A percentile compares a stretch with the other conserved stretches of the same genome.
phyloP scores from a whole-genome alignment of 257 asterid species.

The Mitragyna speciosa region DNA sequence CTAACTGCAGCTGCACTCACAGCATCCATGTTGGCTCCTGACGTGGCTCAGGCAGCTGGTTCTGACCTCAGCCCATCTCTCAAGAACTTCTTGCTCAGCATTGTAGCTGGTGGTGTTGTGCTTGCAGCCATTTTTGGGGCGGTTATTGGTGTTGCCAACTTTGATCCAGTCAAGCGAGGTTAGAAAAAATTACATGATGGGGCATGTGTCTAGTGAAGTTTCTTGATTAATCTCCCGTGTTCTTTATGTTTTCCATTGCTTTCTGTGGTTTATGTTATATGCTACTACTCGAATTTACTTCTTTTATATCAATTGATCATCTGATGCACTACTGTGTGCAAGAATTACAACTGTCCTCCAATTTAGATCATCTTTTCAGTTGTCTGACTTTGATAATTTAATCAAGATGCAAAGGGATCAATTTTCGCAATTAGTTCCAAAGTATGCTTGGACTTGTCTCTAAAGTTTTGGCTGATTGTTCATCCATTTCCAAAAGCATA shows the following conservation, averaged over 20 bases:
- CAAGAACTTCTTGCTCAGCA: slow-evolving; percentile 61
- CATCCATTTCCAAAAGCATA: too few relatives aligned
- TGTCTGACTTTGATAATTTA: background rate
- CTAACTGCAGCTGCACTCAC: slow-evolving; percentile 42
- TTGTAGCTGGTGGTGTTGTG: slow-evolving; percentile 49
- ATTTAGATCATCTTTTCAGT: background rate
- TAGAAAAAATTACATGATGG: background rate
- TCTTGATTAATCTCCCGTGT: background rate
- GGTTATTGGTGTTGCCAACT: slow-evolving; percentile 49
- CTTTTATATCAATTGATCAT: background rate
- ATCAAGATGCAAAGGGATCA: background rate
- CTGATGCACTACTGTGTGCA: background rate
- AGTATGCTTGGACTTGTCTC: too few relatives aligned
- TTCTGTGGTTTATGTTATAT: background rate
- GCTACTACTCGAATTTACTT: slow-evolving; percentile 6
- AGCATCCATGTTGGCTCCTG: slow-evolving; percentile 47
- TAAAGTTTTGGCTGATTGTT: too few relatives aligned
- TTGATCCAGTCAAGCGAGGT: slow-evolving; percentile 51
- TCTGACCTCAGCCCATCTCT: slow-evolving; percentile 42
- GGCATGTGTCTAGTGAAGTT: background rate
- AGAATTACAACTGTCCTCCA: too few relatives aligned
- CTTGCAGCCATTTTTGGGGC: slow-evolving; percentile 39
- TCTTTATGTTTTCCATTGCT: background rate
- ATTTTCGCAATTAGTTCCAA: too few relatives aligned
- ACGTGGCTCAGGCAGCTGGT: slow-evolving; percentile 48